Evolutionary conservation across 805 yeast species (phyloP).

Genomic region (Candida chilensis): DNA sequence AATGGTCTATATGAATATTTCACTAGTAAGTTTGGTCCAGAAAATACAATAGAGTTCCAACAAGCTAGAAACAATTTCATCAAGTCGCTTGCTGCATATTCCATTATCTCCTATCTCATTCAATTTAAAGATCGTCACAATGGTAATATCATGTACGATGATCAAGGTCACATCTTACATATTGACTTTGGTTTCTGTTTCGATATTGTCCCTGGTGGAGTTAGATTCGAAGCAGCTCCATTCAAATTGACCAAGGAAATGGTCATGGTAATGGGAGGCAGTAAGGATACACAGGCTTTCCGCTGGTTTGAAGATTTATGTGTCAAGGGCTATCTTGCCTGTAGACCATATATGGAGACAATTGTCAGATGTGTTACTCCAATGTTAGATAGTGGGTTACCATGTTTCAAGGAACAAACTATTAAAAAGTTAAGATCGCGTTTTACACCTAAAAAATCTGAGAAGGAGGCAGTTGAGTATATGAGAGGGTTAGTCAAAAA

Average conservation of each 20-base stretch:
- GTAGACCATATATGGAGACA: conserved; percentile 80
- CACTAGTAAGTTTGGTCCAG: conserved; percentile 91
- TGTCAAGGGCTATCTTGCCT: conserved; percentile 83
- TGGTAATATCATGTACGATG: conserved; percentile 96
- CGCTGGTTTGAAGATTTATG: conserved; percentile 93
- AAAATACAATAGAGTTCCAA: conserved; percentile 81
- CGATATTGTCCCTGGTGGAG: conserved; percentile 99
- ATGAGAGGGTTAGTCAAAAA: conserved; percentile 71
- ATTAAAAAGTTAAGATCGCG: conserved; percentile 69
- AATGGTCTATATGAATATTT: conserved; percentile 93
- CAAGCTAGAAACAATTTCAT: conserved; percentile 88
- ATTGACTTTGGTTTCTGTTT: conserved; percentile 98
- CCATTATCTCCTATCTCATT: conserved; percentile 79
- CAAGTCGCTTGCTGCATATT: conserved; percentile 90
- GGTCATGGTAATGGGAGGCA: conserved; percentile 96
- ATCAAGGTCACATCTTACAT: conserved; percentile 89
- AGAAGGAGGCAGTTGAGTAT: conserved; percentile 73
- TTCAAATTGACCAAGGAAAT: conserved; percentile 94
- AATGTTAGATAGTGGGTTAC: conserved; percentile 92
- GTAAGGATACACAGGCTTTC: conserved; percentile 74
- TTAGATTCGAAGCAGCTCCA: conserved; percentile 95
- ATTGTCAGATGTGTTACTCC: conserved; percentile 82
- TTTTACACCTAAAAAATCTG: conserved; percentile 74
- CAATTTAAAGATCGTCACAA: conserved; percentile 97
- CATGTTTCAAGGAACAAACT: conserved; percentile 88